phyloP scores from a whole-genome alignment of 192 early-diverging fungal genomes.

The Coemansia sp. region DNA sequence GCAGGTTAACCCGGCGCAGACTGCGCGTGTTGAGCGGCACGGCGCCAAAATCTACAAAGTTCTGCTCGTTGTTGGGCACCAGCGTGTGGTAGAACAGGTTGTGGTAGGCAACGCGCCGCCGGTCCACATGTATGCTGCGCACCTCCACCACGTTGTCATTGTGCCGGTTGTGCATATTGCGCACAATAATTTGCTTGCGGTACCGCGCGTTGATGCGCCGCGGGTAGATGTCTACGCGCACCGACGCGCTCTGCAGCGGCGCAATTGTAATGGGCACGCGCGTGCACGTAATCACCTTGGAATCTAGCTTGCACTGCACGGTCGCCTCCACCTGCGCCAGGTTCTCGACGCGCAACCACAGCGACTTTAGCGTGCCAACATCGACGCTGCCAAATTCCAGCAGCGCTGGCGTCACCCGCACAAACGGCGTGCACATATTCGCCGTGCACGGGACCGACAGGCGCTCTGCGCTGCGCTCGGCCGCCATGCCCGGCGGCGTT shows the following conservation, averaged over 20 bases:
- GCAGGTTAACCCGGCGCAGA: conserved; percentile 75
- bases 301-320: conserved; percentile 82
- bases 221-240: conserved; percentile 93
- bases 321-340: conserved; percentile 78
- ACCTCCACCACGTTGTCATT: conserved; percentile 92
- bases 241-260: conserved; percentile 68
- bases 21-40: conserved; percentile 78
- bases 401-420: conserved; percentile 76
- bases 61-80: conserved; percentile 75
- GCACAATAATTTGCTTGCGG: conserved; percentile 91
- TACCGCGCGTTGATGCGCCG: conserved; percentile 98
- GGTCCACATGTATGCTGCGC: conserved; percentile 90
- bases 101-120: conserved; percentile 94
- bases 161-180: conserved; percentile 81
- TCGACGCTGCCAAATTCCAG: conserved; percentile 96
- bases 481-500: conserved; percentile 49
- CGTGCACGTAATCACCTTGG: conserved; percentile 89
- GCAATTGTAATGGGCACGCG: conserved; percentile 62
- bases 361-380: conserved; percentile 86
- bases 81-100: conserved; percentile 88
- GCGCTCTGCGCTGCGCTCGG: conserved; percentile 49
- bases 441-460: conserved; percentile 83
- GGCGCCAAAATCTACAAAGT: conserved; percentile 93
- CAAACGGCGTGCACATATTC: conserved; percentile 87
- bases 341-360: conserved; percentile 78